Evolutionary conservation across 2,329 filamentous ascomycete species (phyloP).

Genomic region (Pseudogymnoascus destructans): DNA sequence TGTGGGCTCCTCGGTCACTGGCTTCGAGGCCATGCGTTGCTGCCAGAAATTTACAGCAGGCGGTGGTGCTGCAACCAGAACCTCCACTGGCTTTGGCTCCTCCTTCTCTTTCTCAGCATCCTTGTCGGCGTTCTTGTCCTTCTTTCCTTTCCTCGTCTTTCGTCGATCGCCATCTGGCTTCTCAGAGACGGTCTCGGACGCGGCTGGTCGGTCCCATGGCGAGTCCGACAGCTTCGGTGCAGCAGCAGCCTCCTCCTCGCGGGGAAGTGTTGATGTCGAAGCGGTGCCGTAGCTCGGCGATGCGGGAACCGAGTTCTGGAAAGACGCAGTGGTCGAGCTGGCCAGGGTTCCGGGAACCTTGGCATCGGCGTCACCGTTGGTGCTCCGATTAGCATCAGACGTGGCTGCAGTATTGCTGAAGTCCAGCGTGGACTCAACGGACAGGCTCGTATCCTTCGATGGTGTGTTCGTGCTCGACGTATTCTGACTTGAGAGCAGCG

Average conservation of each 20-base stretch:
- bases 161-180: constrained; percentile 15
- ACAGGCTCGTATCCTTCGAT: constrained; percentile 21
- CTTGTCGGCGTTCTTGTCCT: constrained; percentile 35
- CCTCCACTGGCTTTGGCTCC: constrained; percentile 43
- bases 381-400: constrained; percentile 14
- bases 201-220: constrained; percentile 29
- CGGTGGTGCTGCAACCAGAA: constrained; percentile 67
- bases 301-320: constrained; percentile 29
- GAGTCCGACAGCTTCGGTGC: not conserved
- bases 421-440: not conserved
- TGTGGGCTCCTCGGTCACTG: not conserved
- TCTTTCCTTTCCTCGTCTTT: constrained; percentile 27
- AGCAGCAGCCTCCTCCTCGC: constrained; percentile 38
- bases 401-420: not conserved
- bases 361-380: constrained; percentile 19
- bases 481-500: constrained; percentile 21
- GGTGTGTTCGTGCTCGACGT: constrained; percentile 25
- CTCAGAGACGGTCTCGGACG: constrained; percentile 47
- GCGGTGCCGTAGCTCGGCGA: constrained; percentile 43
- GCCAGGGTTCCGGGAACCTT: constrained; percentile 12
- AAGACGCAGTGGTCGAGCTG: constrained; percentile 18
- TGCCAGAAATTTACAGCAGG: constrained; percentile 84
- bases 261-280: constrained; percentile 37
- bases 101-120: constrained; percentile 47
- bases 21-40: constrained; percentile 50